Evolutionary conservation across 345 rosid genomes (phyloP).

Genomic region (Eucalyptus sp.): DNA sequence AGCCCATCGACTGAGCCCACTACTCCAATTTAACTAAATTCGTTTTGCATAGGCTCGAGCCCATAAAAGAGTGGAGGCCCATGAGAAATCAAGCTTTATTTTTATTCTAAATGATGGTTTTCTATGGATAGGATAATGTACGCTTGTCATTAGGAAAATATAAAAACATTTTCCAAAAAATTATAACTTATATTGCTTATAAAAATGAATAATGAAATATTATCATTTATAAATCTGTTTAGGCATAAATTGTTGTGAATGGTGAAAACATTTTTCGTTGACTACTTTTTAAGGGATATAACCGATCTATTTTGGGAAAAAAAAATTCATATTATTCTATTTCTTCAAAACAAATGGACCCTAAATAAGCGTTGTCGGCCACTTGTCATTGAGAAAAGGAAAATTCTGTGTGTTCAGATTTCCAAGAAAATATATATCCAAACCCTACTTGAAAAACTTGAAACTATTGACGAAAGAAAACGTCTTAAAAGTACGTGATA

Average conservation of each 20-base stretch:
- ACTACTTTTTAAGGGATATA: not conserved
- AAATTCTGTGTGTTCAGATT: not conserved
- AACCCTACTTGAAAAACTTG: not conserved
- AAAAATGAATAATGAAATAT: not conserved
- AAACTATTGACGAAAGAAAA: not conserved
- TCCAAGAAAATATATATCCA: not conserved
- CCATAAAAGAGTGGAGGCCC: not conserved
- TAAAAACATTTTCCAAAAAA: accelerated
- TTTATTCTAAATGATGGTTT: not conserved
- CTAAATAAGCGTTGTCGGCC: not conserved
- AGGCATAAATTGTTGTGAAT: not conserved
- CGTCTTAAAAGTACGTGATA: not conserved
- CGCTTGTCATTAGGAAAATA: not conserved
- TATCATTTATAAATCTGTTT: not conserved
- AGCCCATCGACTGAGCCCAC: too few relatives aligned
- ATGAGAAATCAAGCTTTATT: not conserved
- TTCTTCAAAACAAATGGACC: not conserved
- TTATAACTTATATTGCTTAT: not conserved
- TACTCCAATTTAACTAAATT: not conserved
- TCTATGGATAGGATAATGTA: not conserved
- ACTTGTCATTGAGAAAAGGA: not conserved
- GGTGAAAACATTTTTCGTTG: not conserved
- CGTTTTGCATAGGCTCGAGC: not conserved
- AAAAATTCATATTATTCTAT: not conserved
- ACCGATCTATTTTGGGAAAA: not conserved